Base-by-base conservation (phyloP, 2,329 filamentous ascomycete species). In the Colletotrichum viniferum region DNA sequence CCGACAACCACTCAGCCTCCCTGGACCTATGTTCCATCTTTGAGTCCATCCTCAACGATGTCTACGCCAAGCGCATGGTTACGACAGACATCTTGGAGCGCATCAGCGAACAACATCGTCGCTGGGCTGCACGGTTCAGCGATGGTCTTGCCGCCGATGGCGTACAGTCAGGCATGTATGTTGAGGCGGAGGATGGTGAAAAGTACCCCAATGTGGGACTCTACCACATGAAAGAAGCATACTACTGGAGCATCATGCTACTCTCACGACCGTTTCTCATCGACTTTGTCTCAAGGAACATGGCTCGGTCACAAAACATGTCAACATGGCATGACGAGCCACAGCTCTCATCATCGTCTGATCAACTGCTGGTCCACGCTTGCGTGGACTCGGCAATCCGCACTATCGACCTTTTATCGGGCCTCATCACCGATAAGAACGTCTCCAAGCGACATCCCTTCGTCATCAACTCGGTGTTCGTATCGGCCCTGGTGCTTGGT, bases 391-490 rank as follows among this genome's bases (percentile, higher is more conserved):
- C 83, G 5, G 83, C 83, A 9, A 79, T 84, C 0, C 78, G 81
- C 10, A 81, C 82, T 0, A 80, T 88, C 4, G 84, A 86, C 6
- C 80, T 87, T 0, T 78, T 86, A 1, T 81, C 85, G 14, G 80
- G 79, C 2, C 81, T 88, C 2, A 76, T 84, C 5, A 78, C 78
- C 1, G 82, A 80, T 2, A 63, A 43, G n/a, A 78, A 80, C 3
- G 80, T 87, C 1, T 86, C 87, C 0, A 85, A 84, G 34, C 81
- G 86, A 2, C 77, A 88, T 5, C 87, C 87, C 0, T 87, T 88
- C 18, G 77, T 88, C 1, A 85, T 88, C 6, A 88, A 88, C 64
- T 86, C 85, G 3, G 82, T 85, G 5, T 88, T 88, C 74, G 84
- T 87, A 7, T 86, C 86, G 0, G 85, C 85, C 0, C 78, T 88